Conservation (phyloP, 1,139 yeast species). For the Protomyces pachydermus region DNA sequence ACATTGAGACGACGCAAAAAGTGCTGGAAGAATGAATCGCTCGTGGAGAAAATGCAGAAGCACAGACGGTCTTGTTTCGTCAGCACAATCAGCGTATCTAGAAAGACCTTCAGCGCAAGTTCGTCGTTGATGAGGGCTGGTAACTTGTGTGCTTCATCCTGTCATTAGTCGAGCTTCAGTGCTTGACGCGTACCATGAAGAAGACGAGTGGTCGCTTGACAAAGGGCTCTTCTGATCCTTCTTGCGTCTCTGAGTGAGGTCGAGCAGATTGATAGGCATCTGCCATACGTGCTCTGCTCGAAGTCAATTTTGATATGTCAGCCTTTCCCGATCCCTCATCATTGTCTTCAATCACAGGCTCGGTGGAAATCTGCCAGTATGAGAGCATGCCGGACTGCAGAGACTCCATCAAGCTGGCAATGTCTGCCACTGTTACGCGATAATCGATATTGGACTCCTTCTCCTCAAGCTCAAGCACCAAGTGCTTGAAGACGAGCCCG, state of each 20-base stretch:
- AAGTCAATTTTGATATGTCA: neutral
- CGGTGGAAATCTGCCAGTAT: slow-evolving; percentile 11
- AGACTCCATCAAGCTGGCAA: slow-evolving; percentile 20
- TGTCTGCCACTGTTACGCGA: slow-evolving; percentile 18
- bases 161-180: neutral
- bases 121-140: slow-evolving; percentile 18
- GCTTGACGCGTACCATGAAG: neutral
- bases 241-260: neutral
- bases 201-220: slow-evolving; percentile 13
- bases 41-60: slow-evolving; percentile 11
- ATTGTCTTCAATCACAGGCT: neutral
- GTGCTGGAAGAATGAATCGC: slow-evolving; percentile 25
- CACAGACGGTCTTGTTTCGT: slow-evolving; percentile 24
- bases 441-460: slow-evolving; percentile 4
- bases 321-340: neutral
- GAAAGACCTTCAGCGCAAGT: slow-evolving; percentile 18
- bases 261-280: neutral
- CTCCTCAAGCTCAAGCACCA: slow-evolving; percentile 14
- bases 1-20: slow-evolving; percentile 15
- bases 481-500: slow-evolving; percentile 11
- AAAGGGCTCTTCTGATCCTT: neutral
- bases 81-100: slow-evolving; percentile 21
- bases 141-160: slow-evolving; percentile 22
- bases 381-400: slow-evolving; percentile 14
- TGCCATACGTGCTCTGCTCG: neutral